phyloP scores from a whole-genome alignment of 257 asterid genomes.

The Solanum virginianum region DNA sequence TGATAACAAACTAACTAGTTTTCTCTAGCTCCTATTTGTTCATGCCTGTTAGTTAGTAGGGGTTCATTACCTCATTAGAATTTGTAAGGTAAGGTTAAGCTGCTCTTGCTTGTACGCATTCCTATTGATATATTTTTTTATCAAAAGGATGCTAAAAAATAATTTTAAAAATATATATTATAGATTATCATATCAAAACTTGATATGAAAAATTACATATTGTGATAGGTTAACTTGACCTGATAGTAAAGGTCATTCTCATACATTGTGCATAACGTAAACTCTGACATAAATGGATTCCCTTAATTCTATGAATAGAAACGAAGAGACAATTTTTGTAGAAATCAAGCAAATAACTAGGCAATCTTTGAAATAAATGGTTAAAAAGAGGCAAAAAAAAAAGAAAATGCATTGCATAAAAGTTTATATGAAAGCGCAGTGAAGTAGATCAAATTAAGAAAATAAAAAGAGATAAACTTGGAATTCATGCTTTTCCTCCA shows the following conservation, averaged over 20 bases:
- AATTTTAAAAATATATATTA: no score
- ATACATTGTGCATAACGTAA: neutral
- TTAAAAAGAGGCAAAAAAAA: neutral
- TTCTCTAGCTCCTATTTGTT: no score
- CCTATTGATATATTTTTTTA: neutral
- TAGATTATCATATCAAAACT: no score
- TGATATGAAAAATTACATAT: no score
- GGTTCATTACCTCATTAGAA: neutral
- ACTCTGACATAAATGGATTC: neutral
- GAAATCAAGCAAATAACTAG: no score
- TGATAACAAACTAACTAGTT: no score
- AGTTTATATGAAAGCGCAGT: neutral
- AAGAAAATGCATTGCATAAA: neutral
- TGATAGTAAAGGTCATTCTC: neutral
- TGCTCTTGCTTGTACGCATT: neutral
- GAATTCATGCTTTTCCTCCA: conserved; percentile 15
- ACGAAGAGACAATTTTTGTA: neutral
- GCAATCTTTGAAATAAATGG: neutral
- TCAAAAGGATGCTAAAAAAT: no score
- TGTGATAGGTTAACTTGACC: neutral
- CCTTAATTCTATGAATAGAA: no score
- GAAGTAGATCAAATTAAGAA: neutral
- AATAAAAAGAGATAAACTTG: conserved; percentile 10
- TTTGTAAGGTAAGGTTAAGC: neutral
- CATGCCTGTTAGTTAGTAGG: neutral